Evolutionary conservation across 108 stramenopile genomes (phyloP), one percentile per base, ranked within the genome.

Genomic region (Schizochytrium sp.): DNA sequence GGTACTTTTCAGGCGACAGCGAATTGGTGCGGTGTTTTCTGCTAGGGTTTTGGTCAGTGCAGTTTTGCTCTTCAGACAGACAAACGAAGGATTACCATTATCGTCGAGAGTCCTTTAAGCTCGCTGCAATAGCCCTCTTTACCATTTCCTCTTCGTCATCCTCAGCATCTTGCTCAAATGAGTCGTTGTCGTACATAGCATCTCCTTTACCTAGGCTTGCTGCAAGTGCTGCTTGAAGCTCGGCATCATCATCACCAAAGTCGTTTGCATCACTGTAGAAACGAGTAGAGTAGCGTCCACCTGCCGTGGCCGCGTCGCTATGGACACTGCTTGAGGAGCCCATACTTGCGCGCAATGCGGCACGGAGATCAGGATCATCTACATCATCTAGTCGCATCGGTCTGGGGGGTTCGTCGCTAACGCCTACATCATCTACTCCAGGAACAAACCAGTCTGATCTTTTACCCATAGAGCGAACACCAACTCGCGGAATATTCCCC

Each of bases 391-490:
- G 76, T 55, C 55, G 49, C 76, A 55, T 46, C 5, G 50, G 76
- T 38, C 40, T 10, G 45, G 76, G 47, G 1, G 76, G 28, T n/a
- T 5, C 12, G 5, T 49, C 76, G 5, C 55, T 53, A 38, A 55
- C 28, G 28, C 53, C 53, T 5, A 55, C 50, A 53, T 83, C 76
- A 40, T 83, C 76, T 47, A 83, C 28, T n/a, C 76, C 76, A 5
- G 53, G 50, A 5, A 83, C 76, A 42, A 83, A 83, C 76, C 76
- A 83, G 53, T 83, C 76, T 12, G 47, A 49, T 38, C 76, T 49
- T 53, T 55, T 83, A 10, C 76, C 76, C 17, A 83, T 83, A 44
- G 64, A 38, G 76, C 55, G 49, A 47, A 83, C 55, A 28, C 55
- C 76, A 5, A n/a, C 47, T 13, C n/a, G 8, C 15, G 76, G 76